These are phyloP conservation scores for Fusarium sp. DNA, from an alignment of 2,329 filamentous ascomycete genomes.

Conservation along the genomic window DNA sequence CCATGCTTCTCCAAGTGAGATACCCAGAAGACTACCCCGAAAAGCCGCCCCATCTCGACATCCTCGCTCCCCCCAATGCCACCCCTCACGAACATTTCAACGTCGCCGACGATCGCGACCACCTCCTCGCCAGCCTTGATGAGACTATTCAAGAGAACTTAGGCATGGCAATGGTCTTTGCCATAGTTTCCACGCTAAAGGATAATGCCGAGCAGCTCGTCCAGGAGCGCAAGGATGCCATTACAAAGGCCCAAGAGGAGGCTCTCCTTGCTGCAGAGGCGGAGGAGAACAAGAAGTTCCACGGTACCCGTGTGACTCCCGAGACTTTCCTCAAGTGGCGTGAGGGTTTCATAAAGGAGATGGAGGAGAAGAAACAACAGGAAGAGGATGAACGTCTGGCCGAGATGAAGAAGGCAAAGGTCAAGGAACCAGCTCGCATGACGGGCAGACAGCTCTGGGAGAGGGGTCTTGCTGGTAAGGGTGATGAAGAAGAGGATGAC, in stretches of 20 bases:
- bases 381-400: slow-evolving; percentile 83
- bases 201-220: slow-evolving; percentile 91
- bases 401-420: slow-evolving; percentile 82
- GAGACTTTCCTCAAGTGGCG: slow-evolving; percentile 90
- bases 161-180: slow-evolving; percentile 98
- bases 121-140: slow-evolving; percentile 76
- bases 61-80: slow-evolving; percentile 79
- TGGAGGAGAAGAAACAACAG: slow-evolving; percentile 76
- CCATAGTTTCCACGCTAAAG: slow-evolving; percentile 86
- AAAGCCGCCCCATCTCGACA: slow-evolving; percentile 83
- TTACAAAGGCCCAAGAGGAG: slow-evolving; percentile 69
- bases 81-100: slow-evolving; percentile 78
- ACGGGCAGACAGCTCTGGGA: slow-evolving; percentile 85
- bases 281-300: slow-evolving; percentile 97
- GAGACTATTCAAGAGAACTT: slow-evolving; percentile 90
- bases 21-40: slow-evolving; percentile 95
- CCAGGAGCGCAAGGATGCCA: slow-evolving; percentile 75
- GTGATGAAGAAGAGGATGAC: slow-evolving; percentile 75
- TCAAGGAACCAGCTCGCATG: slow-evolving; percentile 79
- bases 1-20: slow-evolving; percentile 83
- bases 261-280: slow-evolving; percentile 73
- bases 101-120: slow-evolving; percentile 81
- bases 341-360: slow-evolving; percentile 80
- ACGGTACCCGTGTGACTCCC: slow-evolving; percentile 87
- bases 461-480: slow-evolving; percentile 75